Base-by-base conservation (phyloP, 192 early-diverging fungal genomes). In the Backusella parvicylindrica region DNA sequence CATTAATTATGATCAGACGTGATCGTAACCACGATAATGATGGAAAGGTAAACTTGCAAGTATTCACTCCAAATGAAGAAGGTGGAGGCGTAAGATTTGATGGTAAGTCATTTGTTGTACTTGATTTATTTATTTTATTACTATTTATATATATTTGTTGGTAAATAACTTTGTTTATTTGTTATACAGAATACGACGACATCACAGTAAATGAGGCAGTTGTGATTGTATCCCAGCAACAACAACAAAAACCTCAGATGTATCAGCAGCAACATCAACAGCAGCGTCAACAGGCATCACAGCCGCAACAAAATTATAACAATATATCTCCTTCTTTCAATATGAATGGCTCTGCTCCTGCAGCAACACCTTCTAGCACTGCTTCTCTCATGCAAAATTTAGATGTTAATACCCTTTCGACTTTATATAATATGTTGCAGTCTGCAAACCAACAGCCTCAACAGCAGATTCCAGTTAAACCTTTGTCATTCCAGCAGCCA, bases 331-430 rank as follows among this genome's bases (percentile, higher is more conserved):
- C 68, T n/a, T 43, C 68, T 43, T 40, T 41, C 21, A 35, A 70
- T 30, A 41, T 28, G 2, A 30, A 31, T 28, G 37, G 21, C 6
- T 16, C 68, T 30, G 16, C 68, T 43, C 6, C 26, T 43, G 11
- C 37, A 41, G 35, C 68, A 16, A 18, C 68, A 43, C 12, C 68
- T 70, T 40, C 68, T 30, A 18, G 11, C 11, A 16, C 28, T 16
- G n/a, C 68, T 28, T 21, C 23, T 11, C 30, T 41, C 3, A 26
- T 30, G 12, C 68, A 43, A 30, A 70, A 70, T 4, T 41, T 65
- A 43, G 72, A 73, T 65, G 60, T 73, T 2, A 73, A 73, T 64
- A 73, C 72, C 56, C 72, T 73, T 65, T 36, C 72, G 1, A 40
- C 72, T 43, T 28, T 73, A 31, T 73, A 65, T 65, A 73, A 65